Base-by-base conservation (phyloP, 2,329 filamentous ascomycete species). In the Alternaria sp. region DNA sequence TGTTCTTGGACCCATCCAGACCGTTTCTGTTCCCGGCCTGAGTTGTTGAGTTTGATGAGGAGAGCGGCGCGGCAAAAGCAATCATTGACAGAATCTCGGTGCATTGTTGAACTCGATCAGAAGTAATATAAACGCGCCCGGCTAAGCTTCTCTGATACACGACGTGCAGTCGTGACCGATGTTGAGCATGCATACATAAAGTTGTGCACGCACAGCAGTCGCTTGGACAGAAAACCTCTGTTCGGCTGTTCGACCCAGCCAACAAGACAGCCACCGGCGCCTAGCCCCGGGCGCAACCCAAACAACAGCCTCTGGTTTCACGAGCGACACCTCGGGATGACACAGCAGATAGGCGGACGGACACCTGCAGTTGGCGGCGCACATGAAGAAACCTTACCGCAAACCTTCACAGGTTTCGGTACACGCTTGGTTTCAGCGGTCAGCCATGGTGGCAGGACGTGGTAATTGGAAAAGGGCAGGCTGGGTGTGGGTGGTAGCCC, bases 391-490 rank as follows among this genome's bases (percentile, higher is more conserved):
- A 53, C 11, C n/a, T 41, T 53, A 33, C 28, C 18, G 14, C 28
- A 12, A 53, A 53, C 49, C 18, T 41, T 37, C 49, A 21, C 11
- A 53, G 28, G 20, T 41, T 12, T 53, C 20, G 28, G 49, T 30
- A 41, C 49, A 41, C 49, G 23, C 18, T 30, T 37, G 18, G 54
- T 56, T 56, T 56, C 54, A 56, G 54, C 54, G 20, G 26, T 47
- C 43, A 56, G 54, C 54, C 43, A 37, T 56, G 25, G 54, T 56
- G 28, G 43, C 43, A 46, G 54, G 43, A 53, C 33, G 37, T 41
- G 37, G 49, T 21, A 53, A 18, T 15, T 37, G 49, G 5, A 21
- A 37, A 53, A 21, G 30, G 37, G n/a, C 37, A 41, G 37, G 37
- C 37, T 45, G 43, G 43, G 43, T 20, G 43, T 45, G 43, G 43